Conservation (phyloP, 371 early-diverging fungal species). For the Mucor irregularis region DNA sequence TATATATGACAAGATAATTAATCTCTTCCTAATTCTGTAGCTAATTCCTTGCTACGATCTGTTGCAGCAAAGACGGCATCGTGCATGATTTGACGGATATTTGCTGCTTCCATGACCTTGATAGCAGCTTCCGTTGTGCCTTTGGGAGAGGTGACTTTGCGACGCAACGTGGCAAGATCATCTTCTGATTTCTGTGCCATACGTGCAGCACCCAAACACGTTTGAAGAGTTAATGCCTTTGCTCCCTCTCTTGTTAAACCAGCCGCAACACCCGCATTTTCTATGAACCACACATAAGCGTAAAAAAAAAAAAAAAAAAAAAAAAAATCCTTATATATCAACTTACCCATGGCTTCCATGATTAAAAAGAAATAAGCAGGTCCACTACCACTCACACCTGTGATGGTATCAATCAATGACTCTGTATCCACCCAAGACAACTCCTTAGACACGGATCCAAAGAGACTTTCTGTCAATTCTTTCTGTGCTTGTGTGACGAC, state of each 20-base stretch:
- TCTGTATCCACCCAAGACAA: conserved; percentile 83
- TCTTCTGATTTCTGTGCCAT: conserved; percentile 81
- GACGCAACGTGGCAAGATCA: conserved; percentile 75
- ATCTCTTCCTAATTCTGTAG: conserved; percentile 62
- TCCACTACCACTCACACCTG: conserved; percentile 87
- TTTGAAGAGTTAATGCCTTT: conserved; percentile 81
- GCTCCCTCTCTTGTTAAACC: conserved; percentile 80
- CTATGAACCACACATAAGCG: conserved; percentile 22
- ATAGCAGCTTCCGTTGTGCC: conserved; percentile 94
- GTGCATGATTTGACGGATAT: conserved; percentile 57
- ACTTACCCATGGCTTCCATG: conserved; percentile 79
- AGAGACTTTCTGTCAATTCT: conserved; percentile 62
- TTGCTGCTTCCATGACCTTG: conserved; percentile 67
- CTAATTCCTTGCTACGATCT: conserved; percentile 70
- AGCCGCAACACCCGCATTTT: conserved; percentile 75
- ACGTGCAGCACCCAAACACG: conserved; percentile 88
- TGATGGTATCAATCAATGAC: conserved; percentile 80
- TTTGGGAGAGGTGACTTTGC: conserved; percentile 90
- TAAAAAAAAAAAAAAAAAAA: background rate
- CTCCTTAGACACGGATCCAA: conserved; percentile 72
- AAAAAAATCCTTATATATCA: no score
- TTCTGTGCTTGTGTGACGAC: conserved; percentile 63
- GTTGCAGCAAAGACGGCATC: conserved; percentile 73
- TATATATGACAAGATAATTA: no score
- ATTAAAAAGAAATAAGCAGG: conserved; percentile 95